A percentile compares a stretch with the other conserved stretches of the same genome.
Evolutionary conservation across 257 asterid genomes (phyloP).

Genomic region (Nemophila menziesii): DNA sequence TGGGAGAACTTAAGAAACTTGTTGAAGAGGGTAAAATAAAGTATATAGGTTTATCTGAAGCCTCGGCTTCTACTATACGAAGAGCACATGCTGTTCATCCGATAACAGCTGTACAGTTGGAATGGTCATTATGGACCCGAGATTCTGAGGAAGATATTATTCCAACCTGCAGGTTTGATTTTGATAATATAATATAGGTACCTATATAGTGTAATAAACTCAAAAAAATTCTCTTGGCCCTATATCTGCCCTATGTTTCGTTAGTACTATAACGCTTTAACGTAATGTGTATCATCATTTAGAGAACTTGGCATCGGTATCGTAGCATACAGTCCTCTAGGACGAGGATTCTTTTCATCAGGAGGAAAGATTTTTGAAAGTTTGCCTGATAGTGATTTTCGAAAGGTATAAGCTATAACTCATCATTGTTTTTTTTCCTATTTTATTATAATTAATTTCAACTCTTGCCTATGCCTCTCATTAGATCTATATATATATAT

Average conservation of each 20-base stretch:
- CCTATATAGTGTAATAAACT: no score
- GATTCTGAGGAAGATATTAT: constrained; percentile 24
- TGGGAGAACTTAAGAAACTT: constrained; percentile 19
- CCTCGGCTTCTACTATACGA: constrained; percentile 25
- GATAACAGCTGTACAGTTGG: constrained; percentile 23
- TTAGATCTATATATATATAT: no score
- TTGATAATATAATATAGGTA: no score
- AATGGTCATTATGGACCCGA: constrained; percentile 25
- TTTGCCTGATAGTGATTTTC: constrained; percentile 6
- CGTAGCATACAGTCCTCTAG: constrained; percentile 18
- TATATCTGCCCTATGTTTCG: no score
- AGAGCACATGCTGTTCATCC: constrained; percentile 32
- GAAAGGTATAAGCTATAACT: neutral
- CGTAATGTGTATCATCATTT: neutral
- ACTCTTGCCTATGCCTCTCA: no score
- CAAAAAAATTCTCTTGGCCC: no score
- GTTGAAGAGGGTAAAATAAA: constrained; percentile 22
- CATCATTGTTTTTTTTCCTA: neutral
- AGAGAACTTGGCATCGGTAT: constrained; percentile 17
- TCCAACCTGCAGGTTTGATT: constrained; percentile 19
- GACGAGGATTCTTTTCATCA: constrained; percentile 14
- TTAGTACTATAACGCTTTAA: neutral
- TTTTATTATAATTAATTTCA: no score
- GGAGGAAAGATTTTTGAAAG: constrained; percentile 13
- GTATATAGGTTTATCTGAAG: constrained; percentile 18